Evolutionary conservation across 2,329 filamentous ascomycete genomes (phyloP), one percentile per base, ranked within the genome.

Genomic region (Cordyceps fumosorosea): DNA sequence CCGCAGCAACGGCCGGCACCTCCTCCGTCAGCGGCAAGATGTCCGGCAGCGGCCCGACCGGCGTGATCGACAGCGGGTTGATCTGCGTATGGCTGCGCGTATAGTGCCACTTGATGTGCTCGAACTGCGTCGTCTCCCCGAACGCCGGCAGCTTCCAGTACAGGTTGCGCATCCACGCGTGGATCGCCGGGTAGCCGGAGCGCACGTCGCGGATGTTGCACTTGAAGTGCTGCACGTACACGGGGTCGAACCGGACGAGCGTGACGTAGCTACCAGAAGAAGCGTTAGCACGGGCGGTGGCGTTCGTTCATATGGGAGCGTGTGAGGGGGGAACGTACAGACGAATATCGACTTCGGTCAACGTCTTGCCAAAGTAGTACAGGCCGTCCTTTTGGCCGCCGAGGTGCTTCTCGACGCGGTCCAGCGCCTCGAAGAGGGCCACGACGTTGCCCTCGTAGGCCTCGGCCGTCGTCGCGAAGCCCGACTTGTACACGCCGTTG

Each of bases 81-180:
- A 89, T 88, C 77, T 89, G 82, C 11, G 79, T 80, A 69, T 86
- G 83, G 66, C 81, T 85, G 68, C 80, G 78, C 64, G 84, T 85
- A 72, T 84, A 85, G 73, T 88, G 85, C 74, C 80, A 89, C 84
- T 96, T 97, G 79, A 98, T 98, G 77, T 99, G 95, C 74, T 96
- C 85, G 73, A 96, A 96, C 74, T 97, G 84, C 24, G 93, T 96
- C 64, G 92, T 95, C 57, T 89, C 84, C 65, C 80, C 79, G 77
- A 96, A 97, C 2, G 91, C 91, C 0, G 86, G 80, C 26, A 86
- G 74, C 67, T 88, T 88, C 92, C 92, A 96, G 78, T 96, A 97
- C 68, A 96, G 77, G 70, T 88, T 83, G 61, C 90, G 82, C 77
- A 96, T 75, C 92, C 93, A 97, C 64, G 77, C 79, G 78, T 97